A percentile compares a stretch with the other conserved stretches of the same genome.
Conservation (phyloP, 257 asterid genomes). For the Nicotiana sylvestris region DNA sequence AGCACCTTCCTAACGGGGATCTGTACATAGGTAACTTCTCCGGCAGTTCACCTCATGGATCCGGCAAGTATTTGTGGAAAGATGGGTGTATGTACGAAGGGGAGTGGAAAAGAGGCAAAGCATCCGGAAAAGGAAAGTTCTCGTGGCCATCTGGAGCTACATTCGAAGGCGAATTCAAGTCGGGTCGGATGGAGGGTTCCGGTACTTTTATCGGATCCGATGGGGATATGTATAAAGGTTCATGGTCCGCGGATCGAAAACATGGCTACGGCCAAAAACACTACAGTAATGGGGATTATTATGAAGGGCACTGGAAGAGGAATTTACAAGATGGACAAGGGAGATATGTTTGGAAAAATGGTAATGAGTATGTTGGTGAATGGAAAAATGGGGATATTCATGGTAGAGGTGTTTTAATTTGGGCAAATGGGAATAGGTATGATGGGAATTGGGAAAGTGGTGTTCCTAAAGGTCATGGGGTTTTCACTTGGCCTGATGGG, state of each 20-base stretch:
- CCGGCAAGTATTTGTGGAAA: constrained; percentile 86
- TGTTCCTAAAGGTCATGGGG: constrained; percentile 74
- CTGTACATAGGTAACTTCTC: constrained; percentile 83
- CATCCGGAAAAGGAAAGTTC: constrained; percentile 77
- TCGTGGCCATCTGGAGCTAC: constrained; percentile 99
- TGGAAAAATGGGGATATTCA: constrained; percentile 81
- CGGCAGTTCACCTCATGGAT: constrained; percentile 79
- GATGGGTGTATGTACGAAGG: constrained; percentile 99
- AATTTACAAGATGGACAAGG: constrained; percentile 88
- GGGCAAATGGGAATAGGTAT: constrained; percentile 79
- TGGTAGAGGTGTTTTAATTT: constrained; percentile 77
- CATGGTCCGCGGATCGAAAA: constrained; percentile 79
- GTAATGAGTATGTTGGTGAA: constrained; percentile 81
- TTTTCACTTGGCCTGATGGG: constrained; percentile 91
- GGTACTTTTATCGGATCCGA: constrained; percentile 83
- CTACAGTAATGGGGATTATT: constrained; percentile 82
- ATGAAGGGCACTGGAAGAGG: constrained; percentile 78
- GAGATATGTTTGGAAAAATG: constrained; percentile 75
- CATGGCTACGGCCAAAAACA: constrained; percentile 82
- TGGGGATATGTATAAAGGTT: constrained; percentile 71
- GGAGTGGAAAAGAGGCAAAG: constrained; percentile 93
- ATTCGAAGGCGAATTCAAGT: constrained; percentile 79
- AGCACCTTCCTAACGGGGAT: constrained; percentile 87
- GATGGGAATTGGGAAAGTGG: constrained; percentile 89
- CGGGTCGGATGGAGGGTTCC: constrained; percentile 89